These are phyloP conservation scores for Cyclostephanos tholiformis DNA, from an alignment of 108 stramenopile species.

Conservation along the genomic window DNA sequence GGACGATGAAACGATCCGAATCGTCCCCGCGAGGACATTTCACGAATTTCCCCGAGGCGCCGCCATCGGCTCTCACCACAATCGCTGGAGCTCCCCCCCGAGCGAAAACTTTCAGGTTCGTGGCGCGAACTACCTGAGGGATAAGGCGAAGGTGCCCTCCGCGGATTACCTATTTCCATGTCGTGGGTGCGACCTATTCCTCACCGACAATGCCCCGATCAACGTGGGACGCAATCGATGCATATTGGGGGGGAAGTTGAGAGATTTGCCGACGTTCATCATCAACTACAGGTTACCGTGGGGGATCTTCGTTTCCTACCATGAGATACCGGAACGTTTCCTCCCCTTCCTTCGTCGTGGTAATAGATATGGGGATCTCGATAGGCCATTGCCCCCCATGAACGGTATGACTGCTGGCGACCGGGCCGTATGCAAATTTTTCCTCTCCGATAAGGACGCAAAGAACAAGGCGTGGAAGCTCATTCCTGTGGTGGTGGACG, in stretches of 20 bases:
- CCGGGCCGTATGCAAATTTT: constrained; percentile 61
- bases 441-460: constrained; percentile 52
- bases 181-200: constrained; percentile 80
- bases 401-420: constrained; percentile 57
- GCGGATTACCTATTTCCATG: constrained; percentile 65
- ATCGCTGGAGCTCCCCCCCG: constrained; percentile 77
- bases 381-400: constrained; percentile 46
- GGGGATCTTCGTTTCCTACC: constrained; percentile 83
- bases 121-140: constrained; percentile 71
- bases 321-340: constrained; percentile 80
- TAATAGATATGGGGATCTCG: constrained; percentile 50
- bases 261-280: constrained; percentile 81
- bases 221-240: constrained; percentile 70
- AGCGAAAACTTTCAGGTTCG: constrained; percentile 70
- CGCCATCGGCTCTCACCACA: constrained; percentile 63
- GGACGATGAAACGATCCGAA: no score
- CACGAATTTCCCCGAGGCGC: constrained; percentile 67
- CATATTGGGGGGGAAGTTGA: constrained; percentile 68
- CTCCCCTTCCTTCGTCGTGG: constrained; percentile 59
- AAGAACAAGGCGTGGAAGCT: constrained; percentile 74
- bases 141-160: constrained; percentile 75
- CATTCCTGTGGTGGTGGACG: constrained; percentile 79
- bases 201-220: constrained; percentile 77
- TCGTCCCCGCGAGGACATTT: constrained; percentile 30
- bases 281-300: constrained; percentile 91